Evolutionary conservation across 2,329 filamentous ascomycete species (phyloP).

Genomic region (Ciborinia camelliae): DNA sequence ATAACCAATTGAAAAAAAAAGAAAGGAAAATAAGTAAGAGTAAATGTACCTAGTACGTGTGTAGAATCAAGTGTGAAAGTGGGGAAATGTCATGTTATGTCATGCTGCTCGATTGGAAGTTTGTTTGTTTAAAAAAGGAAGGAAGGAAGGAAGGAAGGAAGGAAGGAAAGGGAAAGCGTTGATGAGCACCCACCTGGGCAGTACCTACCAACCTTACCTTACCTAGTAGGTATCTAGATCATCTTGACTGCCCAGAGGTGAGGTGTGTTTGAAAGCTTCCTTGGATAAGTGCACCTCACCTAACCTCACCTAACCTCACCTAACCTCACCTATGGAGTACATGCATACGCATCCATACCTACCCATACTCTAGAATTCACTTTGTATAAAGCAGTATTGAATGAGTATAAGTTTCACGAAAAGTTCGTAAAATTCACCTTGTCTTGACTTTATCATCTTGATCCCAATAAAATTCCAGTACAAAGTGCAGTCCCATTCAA

Average conservation of each 20-base stretch:
- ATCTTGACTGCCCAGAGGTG: too few relatives aligned
- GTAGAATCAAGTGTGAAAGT: neutral
- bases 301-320: neutral
- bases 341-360: neutral
- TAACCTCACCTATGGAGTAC: neutral
- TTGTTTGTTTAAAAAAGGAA: constrained; percentile 9
- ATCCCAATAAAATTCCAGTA: neutral
- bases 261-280: constrained; percentile 7
- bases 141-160: too few relatives aligned
- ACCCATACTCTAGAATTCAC: neutral
- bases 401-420: neutral
- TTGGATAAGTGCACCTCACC: neutral
- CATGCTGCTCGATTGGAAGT: neutral
- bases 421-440: neutral
- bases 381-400: neutral
- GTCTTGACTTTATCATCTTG: neutral
- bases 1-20: neutral
- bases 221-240: too few relatives aligned
- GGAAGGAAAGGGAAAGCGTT: too few relatives aligned
- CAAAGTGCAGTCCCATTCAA: neutral
- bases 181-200: too few relatives aligned
- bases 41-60: too few relatives aligned
- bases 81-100: neutral
- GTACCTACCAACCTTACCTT: too few relatives aligned
- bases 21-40: neutral